Evolutionary conservation across 176 grass and related monocot species (phyloP).

Genomic region (Thinopyrum elongatum): DNA sequence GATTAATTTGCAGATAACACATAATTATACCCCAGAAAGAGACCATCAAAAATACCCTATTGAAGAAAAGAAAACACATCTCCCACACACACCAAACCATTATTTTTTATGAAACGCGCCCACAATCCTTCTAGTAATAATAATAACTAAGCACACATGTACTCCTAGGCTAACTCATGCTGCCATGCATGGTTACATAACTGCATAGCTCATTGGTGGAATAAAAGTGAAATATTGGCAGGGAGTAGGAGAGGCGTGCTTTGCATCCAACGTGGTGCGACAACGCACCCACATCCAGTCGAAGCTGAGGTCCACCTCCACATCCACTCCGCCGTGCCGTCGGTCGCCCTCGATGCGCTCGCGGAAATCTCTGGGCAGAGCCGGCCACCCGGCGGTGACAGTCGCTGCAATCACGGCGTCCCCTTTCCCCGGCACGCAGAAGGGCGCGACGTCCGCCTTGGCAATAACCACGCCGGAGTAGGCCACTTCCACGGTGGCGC

Average conservation of each 20-base stretch:
- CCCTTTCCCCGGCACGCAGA: background rate
- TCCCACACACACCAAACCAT: no score
- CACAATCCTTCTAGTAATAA: no score
- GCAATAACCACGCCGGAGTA: background rate
- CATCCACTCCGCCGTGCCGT: background rate
- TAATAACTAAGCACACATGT: no score
- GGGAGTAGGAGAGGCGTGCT: background rate
- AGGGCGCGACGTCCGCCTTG: background rate
- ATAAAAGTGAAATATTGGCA: background rate
- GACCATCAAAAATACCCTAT: no score
- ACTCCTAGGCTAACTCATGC: no score
- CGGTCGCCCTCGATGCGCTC: background rate
- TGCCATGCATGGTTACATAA: no score
- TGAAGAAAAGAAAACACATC: no score
- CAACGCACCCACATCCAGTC: background rate
- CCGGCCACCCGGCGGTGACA: background rate
- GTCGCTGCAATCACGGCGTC: background rate
- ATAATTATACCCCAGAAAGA: no score
- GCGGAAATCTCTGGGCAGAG: background rate
- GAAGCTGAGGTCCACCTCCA: constrained; percentile 6
- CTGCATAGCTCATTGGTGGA: no score
- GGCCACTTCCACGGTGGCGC: background rate
- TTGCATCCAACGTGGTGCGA: background rate
- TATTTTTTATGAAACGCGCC: no score
- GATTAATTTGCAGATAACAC: no score